These are phyloP conservation scores for Cenchrus americanus DNA, from an alignment of 176 grass and related monocot genomes.

Conservation along the genomic window DNA sequence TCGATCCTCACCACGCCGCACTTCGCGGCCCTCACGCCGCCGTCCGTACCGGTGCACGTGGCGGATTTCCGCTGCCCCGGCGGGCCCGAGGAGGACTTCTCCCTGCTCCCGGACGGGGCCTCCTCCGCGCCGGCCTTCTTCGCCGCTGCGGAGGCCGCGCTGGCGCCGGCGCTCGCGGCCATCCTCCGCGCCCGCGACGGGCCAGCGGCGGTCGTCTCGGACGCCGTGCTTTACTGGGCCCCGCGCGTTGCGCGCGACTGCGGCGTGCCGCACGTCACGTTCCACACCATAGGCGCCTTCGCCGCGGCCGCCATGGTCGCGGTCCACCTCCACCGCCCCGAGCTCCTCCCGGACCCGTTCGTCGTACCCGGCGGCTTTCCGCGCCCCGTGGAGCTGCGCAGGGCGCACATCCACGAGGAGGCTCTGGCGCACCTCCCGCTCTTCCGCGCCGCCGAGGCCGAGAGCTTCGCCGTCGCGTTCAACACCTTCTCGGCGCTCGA, in stretches of 20 bases:
- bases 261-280: slow-evolving; percentile 50
- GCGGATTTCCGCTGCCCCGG: slow-evolving; percentile 29
- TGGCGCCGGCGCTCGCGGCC: slow-evolving; percentile 24
- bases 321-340: slow-evolving; percentile 11
- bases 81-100: slow-evolving; percentile 46
- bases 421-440: slow-evolving; percentile 38
- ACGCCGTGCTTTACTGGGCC: slow-evolving; percentile 50
- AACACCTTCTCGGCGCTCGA: slow-evolving; percentile 50
- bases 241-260: slow-evolving; percentile 42
- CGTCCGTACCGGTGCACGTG: slow-evolving; percentile 9
- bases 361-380: slow-evolving; percentile 15
- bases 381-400: not conserved
- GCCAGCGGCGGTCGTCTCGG: slow-evolving; percentile 36
- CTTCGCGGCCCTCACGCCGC: slow-evolving; percentile 26
- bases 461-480: slow-evolving; percentile 48
- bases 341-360: not conserved
- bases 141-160: slow-evolving; percentile 20
- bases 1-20: slow-evolving; percentile 45
- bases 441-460: slow-evolving; percentile 47
- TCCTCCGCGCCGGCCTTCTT: slow-evolving; percentile 35
- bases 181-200: not conserved
- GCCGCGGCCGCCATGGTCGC: slow-evolving; percentile 41
- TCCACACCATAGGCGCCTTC: slow-evolving; percentile 60
- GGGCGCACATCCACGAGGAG: slow-evolving; percentile 36
- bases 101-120: slow-evolving; percentile 36